These are phyloP conservation scores for Citrus reticulata DNA, from an alignment of 345 rosid species.

Conservation along the genomic window DNA sequence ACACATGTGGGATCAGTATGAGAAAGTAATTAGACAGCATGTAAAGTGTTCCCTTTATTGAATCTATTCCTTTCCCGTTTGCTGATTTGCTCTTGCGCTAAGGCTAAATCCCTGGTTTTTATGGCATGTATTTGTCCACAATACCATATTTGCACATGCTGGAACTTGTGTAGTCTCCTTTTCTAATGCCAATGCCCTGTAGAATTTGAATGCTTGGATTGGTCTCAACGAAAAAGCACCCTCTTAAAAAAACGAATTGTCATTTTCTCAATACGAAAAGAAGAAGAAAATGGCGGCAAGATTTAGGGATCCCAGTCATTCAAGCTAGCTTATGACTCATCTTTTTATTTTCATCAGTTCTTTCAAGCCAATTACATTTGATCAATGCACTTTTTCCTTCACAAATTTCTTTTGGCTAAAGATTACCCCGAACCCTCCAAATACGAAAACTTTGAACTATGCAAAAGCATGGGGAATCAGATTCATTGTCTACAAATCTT, in stretches of 20 bases:
- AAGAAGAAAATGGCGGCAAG: neutral
- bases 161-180: neutral
- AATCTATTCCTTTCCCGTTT: neutral
- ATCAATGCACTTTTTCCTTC: neutral
- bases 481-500: constrained; percentile 24
- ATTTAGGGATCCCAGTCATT: neutral
- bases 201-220: neutral
- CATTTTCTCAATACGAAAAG: neutral
- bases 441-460: neutral
- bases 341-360: neutral
- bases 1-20: too few relatives aligned
- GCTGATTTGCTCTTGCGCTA: neutral
- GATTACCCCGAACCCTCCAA: neutral
- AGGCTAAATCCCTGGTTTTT: neutral
- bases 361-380: too few relatives aligned
- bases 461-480: constrained; percentile 23
- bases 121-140: neutral
- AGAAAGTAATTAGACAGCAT: neutral
- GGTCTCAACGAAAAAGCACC: neutral
- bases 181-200: too few relatives aligned
- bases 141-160: neutral
- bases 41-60: neutral
- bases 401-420: neutral
- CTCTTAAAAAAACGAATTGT: neutral
- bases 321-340: neutral